Conservation (phyloP, 805 yeast species). For the Lipomyces yamadae region DNA sequence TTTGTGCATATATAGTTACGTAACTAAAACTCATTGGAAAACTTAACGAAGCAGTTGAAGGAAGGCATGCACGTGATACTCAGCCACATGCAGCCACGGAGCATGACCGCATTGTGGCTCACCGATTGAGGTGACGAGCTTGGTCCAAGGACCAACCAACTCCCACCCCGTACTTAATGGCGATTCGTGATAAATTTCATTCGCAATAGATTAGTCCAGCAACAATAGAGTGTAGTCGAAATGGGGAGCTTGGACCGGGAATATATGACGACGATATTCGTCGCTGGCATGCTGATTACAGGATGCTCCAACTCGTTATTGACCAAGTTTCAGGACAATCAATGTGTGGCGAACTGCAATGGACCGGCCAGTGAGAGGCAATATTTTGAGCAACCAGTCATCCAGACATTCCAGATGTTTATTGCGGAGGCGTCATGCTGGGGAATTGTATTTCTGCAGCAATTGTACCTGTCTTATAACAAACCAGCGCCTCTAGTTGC, state of each 20-base stretch:
- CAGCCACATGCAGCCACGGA: too few species aligned
- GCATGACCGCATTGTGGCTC: not conserved
- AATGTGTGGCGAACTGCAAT: conserved; percentile 64
- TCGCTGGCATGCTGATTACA: conserved; percentile 63
- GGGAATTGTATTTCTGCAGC: conserved; percentile 43
- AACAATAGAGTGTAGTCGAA: not conserved
- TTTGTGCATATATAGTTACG: not conserved
- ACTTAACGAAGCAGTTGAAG: too few species aligned
- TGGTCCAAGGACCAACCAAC: too few species aligned
- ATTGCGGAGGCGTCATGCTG: conserved; percentile 66
- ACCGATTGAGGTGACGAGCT: not conserved
- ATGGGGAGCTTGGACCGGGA: not conserved
- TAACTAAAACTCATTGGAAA: not conserved
- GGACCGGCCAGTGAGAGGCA: conserved; percentile 52
- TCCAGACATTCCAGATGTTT: conserved; percentile 83
- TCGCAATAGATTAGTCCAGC: not conserved
- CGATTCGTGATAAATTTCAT: not conserved
- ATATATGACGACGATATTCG: conserved; percentile 36
- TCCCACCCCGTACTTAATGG: too few species aligned
- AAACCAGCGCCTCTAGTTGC: not conserved
- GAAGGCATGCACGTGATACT: too few species aligned
- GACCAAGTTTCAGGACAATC: conserved; percentile 75
- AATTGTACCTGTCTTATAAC: conserved; percentile 10
- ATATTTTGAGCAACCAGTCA: conserved; percentile 73
- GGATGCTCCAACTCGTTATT: conserved; percentile 76